Conservation (phyloP, 2,329 filamentous ascomycete genomes). For the Fusarium buharicum region DNA sequence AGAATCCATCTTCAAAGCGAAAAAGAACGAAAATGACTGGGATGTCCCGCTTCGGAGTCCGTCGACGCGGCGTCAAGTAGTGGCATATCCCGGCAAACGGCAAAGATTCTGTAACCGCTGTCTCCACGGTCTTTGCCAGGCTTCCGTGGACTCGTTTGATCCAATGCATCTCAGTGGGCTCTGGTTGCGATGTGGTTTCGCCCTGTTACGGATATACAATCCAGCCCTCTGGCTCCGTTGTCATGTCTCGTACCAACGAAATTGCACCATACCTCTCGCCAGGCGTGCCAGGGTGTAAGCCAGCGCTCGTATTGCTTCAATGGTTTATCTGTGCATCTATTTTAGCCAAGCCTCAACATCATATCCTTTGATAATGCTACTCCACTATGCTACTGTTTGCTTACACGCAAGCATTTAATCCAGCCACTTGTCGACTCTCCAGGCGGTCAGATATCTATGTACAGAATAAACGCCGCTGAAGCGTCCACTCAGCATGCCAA, state of each 20-base stretch:
- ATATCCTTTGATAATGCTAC: conserved; percentile 17
- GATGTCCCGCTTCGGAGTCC: conserved; percentile 22
- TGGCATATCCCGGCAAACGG: conserved; percentile 18
- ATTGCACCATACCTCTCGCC: conserved; percentile 16
- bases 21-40: conserved; percentile 31
- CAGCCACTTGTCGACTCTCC: conserved; percentile 8
- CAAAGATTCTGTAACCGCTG: conserved; percentile 28
- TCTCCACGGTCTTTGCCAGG: conserved; percentile 17
- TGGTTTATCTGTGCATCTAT: conserved; percentile 1
- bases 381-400: conserved; percentile 34
- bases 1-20: not conserved
- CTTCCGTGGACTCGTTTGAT: not conserved
- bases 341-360: conserved; percentile 33
- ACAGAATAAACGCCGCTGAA: conserved; percentile 3
- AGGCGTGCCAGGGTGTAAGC: conserved; percentile 14
- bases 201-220: conserved; percentile 6
- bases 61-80: conserved; percentile 25
- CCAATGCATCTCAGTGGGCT: not conserved
- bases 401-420: conserved; percentile 21
- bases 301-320: conserved; percentile 28
- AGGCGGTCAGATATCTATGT: too few species aligned
- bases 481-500: conserved; percentile 11
- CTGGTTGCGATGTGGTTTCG: conserved; percentile 31
- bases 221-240: not conserved
- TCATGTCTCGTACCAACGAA: conserved; percentile 16